Percentiles rank a stretch among this genome's conserved stretches.
Evolutionary conservation across 1,284 basidiomycete genomes (phyloP).

Genomic region (Irpex sp.): DNA sequence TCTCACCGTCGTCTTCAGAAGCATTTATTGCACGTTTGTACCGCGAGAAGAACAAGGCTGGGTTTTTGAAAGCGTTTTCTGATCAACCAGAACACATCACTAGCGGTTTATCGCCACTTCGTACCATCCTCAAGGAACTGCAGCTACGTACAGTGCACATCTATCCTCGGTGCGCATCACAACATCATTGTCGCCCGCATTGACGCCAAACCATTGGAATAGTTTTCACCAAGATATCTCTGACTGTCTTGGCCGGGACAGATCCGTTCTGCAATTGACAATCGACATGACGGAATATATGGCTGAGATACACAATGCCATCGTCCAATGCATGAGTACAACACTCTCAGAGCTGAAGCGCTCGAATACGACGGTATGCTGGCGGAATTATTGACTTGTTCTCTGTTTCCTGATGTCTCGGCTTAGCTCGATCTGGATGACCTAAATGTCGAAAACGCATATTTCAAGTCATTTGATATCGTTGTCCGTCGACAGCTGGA

Average conservation of each 20-base stretch:
- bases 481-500: conserved; percentile 89
- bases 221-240: conserved; percentile 92
- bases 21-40: conserved; percentile 91
- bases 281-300: conserved; percentile 86
- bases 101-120: conserved; percentile 86
- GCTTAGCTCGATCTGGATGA: conserved; percentile 90
- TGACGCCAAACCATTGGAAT: not conserved
- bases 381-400: not conserved
- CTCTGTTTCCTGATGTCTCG: not conserved
- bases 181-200: not conserved
- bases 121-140: conserved; percentile 91
- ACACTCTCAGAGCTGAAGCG: conserved; percentile 91
- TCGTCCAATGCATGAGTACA: conserved; percentile 92
- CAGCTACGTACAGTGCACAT: conserved; percentile 87
- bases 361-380: conserved; percentile 74
- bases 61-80: conserved; percentile 96
- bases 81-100: conserved; percentile 96
- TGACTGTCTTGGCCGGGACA: conserved; percentile 72
- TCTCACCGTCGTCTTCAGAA: conserved; percentile 81
- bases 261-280: conserved; percentile 89
- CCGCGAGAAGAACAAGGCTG: conserved; percentile 81
- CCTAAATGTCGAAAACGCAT: conserved; percentile 89
- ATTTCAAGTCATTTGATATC: conserved; percentile 92
- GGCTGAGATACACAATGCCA: conserved; percentile 88
- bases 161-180: conserved; percentile 71